phyloP scores from a whole-genome alignment of 257 asterid species.

The Verbascum thapsus region DNA sequence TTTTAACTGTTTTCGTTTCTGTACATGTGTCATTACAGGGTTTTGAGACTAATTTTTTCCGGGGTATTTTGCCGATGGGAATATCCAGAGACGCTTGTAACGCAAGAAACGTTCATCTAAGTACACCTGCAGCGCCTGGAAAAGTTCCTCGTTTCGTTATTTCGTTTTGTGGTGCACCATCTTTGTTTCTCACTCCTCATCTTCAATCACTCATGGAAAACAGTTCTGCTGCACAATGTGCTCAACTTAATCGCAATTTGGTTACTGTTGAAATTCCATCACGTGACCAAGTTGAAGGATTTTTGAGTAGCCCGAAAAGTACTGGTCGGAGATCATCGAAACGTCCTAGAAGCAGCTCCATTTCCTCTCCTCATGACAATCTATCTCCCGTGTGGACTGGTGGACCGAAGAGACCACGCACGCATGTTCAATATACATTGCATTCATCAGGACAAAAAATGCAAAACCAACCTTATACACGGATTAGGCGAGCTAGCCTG shows the following conservation, averaged over 20 bases:
- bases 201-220: conserved; percentile 27
- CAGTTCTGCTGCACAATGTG: conserved; percentile 15
- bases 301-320: conserved; percentile 36
- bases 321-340: conserved; percentile 37
- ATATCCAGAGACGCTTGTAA: conserved; percentile 37
- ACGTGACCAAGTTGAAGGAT: conserved; percentile 36
- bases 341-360: conserved; percentile 39
- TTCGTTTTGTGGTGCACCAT: conserved; percentile 53
- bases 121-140: conserved; percentile 33
- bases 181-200: conserved; percentile 27
- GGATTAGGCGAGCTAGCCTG: conserved; percentile 72
- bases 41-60: conserved; percentile 36
- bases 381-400: conserved; percentile 49
- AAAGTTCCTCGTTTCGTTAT: conserved; percentile 47
- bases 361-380: conserved; percentile 43
- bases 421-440: conserved; percentile 69
- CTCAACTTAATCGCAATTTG: conserved; percentile 7
- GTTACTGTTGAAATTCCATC: conserved; percentile 49
- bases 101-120: conserved; percentile 24
- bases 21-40: conserved; percentile 14
- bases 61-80: conserved; percentile 41
- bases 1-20: conserved; percentile 8
- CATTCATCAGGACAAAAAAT: conserved; percentile 54
- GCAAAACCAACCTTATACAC: conserved; percentile 55
- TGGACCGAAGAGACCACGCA: conserved; percentile 77